Evolutionary conservation across 78 protist species (phyloP), one percentile per base, ranked within the genome.

Genomic region (Dictyostelium citrinum): DNA sequence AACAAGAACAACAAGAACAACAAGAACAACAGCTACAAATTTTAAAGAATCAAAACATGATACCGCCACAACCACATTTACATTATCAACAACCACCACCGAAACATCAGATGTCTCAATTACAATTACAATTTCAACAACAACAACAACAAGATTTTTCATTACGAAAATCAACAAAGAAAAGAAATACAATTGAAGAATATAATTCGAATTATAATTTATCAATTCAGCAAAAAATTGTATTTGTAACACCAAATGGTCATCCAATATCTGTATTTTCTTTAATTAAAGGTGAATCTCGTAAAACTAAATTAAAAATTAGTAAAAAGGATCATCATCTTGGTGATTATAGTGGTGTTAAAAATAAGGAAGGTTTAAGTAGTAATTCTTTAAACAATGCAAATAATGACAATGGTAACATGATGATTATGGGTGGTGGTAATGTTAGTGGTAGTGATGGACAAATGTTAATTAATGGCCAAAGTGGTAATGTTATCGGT

Each of bases 181-280:
- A 80, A 35, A 80, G 72, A 80, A 80, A 58, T 35, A 80, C 72
- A n/a, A 80, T 80, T 77, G 92, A 74, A 31, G 92, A 86, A 27
- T 86, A 76, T 45, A 86, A 77, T 86, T 1, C 17, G 12, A 74
- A 37, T 22, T 86, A 86, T 61, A 77, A 86, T 77, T 27, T 77
- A 35, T 24, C 67, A 33, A 5, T 22, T n/a, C 92, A 75, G 20
- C 64, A 67, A 64, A 80, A 39, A 20, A 41, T 86, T 20, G 78
- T 41, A 27, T 70, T 86, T 51, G 70, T 72, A 24, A 49, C 91
- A 1, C 24, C 39, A 41, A 49, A 31, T 41, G 92, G 92, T 31
- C 64, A 77, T 77, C 92, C 92, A 39, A 61, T 86, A 2, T 74
- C 83, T 1, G 78, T 86, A 24, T 86, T 86, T 37, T 86, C 92